Evolutionary conservation across 495 filamentous ascomycete genomes (phyloP).

Genomic region (Hypoxylon trugodes): DNA sequence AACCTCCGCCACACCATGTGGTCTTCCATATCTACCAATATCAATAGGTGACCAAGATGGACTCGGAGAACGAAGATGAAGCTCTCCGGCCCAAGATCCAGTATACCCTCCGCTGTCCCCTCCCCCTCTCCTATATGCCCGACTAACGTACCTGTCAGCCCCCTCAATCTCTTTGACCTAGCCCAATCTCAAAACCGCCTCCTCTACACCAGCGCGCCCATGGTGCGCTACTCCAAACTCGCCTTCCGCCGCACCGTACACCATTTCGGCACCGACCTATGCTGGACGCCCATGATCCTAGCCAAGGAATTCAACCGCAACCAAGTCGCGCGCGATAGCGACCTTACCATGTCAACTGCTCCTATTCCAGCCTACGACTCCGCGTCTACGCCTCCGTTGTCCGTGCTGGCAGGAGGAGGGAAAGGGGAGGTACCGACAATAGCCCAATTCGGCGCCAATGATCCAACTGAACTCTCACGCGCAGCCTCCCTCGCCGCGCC

Average conservation of each 20-base stretch:
- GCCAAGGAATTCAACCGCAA: conserved; percentile 75
- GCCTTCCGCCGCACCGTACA: conserved; percentile 70
- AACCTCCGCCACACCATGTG: conserved; percentile 21
- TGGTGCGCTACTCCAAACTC: conserved; percentile 73
- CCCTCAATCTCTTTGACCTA: conserved; percentile 65
- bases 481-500: conserved; percentile 68
- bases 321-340: conserved; percentile 65
- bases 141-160: conserved; percentile 48
- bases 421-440: conserved; percentile 60
- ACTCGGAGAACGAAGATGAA: conserved; percentile 25
- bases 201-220: conserved; percentile 69
- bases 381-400: no score
- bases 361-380: background rate
- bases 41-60: conserved; percentile 38
- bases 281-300: conserved; percentile 76
- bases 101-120: conserved; percentile 15
- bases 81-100: conserved; percentile 35
- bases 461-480: conserved; percentile 64
- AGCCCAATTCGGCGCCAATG: conserved; percentile 68
- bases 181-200: conserved; percentile 60
- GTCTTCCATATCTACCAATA: background rate
- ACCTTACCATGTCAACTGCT: conserved; percentile 46
- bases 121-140: background rate
- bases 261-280: conserved; percentile 67
- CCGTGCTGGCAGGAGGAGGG: background rate